phyloP scores from a whole-genome alignment of 2,329 filamentous ascomycete species.

The Colletotrichum lini region DNA sequence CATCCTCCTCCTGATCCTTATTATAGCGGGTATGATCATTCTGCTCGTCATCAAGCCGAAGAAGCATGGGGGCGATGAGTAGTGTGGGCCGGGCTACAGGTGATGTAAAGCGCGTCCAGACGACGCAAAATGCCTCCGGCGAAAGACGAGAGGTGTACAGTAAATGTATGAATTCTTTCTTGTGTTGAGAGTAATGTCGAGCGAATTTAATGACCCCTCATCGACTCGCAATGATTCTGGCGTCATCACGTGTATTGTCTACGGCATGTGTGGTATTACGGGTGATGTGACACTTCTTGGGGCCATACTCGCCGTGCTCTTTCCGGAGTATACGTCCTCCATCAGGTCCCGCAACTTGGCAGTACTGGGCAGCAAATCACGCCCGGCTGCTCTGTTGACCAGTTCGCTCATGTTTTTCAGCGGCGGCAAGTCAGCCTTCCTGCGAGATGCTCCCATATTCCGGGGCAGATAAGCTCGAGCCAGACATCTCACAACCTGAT shows the following conservation, averaged over 20 bases:
- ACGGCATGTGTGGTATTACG: neutral
- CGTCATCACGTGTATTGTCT: neutral
- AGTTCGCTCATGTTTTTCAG: conserved; percentile 11
- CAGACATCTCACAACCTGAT: conserved; percentile 37
- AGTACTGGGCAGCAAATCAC: conserved; percentile 12
- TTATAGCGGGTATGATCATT: conserved; percentile 91
- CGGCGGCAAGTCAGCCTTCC: neutral
- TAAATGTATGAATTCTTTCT: conserved; percentile 45
- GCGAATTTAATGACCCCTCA: conserved; percentile 22
- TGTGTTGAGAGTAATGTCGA: conserved; percentile 42
- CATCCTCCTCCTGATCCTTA: conserved; percentile 86
- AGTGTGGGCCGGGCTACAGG: conserved; percentile 15
- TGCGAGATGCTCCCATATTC: neutral
- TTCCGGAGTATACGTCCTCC: too few species aligned
- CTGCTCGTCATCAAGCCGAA: conserved; percentile 86
- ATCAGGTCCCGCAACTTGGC: conserved; percentile 11
- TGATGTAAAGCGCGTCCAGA: conserved; percentile 3
- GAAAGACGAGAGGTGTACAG: conserved; percentile 43
- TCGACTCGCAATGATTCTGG: neutral
- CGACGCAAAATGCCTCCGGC: neutral
- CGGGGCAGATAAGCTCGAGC: conserved; percentile 2
- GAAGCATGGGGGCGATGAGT: conserved; percentile 52
- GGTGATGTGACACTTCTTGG: neutral
- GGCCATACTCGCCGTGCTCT: neutral
- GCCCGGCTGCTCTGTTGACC: conserved; percentile 18